These are phyloP conservation scores for Turnera subulata DNA, from an alignment of 345 rosid genomes.

Conservation along the genomic window DNA sequence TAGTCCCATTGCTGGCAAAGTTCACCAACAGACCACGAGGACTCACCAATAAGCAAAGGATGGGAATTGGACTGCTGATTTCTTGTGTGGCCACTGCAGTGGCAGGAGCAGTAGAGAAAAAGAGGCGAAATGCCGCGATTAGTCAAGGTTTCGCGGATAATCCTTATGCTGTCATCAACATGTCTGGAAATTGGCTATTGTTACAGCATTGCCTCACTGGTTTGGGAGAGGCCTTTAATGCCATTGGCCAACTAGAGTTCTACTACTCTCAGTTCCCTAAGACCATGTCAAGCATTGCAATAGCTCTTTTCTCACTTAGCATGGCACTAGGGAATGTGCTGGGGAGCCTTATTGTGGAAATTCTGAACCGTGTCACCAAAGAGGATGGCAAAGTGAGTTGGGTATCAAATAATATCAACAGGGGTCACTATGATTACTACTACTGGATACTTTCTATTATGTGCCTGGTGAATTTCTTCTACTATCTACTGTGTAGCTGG, in stretches of 20 bases:
- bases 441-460: conserved; percentile 42
- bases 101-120: conserved; percentile 38
- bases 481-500: conserved; percentile 36
- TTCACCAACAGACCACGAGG: conserved; percentile 31
- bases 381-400: conserved; percentile 31
- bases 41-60: conserved; percentile 34
- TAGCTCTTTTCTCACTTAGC: conserved; percentile 34
- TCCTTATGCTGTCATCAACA: conserved; percentile 10
- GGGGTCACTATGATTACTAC: conserved; percentile 48
- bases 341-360: conserved; percentile 33
- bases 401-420: conserved; percentile 39
- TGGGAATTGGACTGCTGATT: conserved; percentile 40
- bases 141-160: conserved; percentile 22
- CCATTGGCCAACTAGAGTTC: conserved; percentile 52
- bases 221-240: conserved; percentile 42
- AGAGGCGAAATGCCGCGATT: conserved; percentile 27
- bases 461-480: conserved; percentile 36
- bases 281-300: conserved; percentile 47
- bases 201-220: conserved; percentile 41
- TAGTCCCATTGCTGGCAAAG: conserved; percentile 33
- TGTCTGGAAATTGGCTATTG: conserved; percentile 46
- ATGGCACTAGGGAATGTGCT: conserved; percentile 32
- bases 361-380: conserved; percentile 16
- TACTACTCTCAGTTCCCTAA: conserved; percentile 52
- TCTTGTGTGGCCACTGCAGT: conserved; percentile 31